Conservation (phyloP, 1,284 basidiomycete species). For the Sporisorium iseilematis-ciliati region DNA sequence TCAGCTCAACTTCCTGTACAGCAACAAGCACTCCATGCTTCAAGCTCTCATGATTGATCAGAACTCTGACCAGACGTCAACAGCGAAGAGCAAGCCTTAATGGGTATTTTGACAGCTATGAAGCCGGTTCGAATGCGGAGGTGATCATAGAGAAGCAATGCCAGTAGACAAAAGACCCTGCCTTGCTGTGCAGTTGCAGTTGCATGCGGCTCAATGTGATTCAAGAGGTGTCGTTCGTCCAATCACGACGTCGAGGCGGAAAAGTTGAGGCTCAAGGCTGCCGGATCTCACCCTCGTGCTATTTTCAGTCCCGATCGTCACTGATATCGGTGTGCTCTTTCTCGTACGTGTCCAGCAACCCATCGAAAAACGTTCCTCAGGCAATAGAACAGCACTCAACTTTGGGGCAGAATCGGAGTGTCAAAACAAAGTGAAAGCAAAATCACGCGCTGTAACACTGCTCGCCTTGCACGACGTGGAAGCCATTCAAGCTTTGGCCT, state of each 20-base stretch:
- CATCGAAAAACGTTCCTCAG: constrained; percentile 20
- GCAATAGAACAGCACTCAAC: constrained; percentile 33
- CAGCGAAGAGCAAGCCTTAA: neutral
- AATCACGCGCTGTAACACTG: constrained; percentile 1
- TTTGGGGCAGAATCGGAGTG: constrained; percentile 40
- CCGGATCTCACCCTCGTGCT: neutral
- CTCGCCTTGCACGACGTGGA: neutral
- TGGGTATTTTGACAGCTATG: constrained; percentile 1
- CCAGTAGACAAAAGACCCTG: constrained; percentile 27
- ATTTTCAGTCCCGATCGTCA: neutral
- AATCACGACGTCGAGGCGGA: neutral
- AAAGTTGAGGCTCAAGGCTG: neutral
- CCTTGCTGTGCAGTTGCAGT: constrained; percentile 32
- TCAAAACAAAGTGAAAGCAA: neutral
- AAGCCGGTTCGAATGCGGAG: constrained; percentile 22
- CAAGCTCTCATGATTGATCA: too few species aligned
- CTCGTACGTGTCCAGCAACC: constrained; percentile 5
- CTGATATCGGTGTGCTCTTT: neutral
- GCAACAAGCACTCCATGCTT: too few species aligned
- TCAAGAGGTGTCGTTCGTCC: constrained; percentile 8
- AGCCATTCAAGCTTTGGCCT: neutral
- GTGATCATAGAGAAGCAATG: constrained; percentile 35
- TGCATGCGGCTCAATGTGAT: constrained; percentile 15
- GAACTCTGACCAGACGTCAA: too few species aligned
- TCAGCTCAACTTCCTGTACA: too few species aligned